Conservation (phyloP, 1,284 basidiomycete species). For the Cutaneotrichosporon sp. region DNA sequence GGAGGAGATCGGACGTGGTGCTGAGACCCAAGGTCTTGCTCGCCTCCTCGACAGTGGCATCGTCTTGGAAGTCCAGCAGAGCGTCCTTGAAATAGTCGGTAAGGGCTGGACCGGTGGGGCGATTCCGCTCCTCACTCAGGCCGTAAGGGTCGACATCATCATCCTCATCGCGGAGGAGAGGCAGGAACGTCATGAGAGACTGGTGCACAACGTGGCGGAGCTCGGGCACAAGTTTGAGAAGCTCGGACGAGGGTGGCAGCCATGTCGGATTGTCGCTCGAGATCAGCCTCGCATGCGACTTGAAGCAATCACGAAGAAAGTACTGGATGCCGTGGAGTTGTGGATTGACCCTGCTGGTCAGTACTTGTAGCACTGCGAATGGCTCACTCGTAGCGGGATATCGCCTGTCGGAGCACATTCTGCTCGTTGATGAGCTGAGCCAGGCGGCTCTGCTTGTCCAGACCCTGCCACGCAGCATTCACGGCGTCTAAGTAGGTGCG, state of each 20-base stretch:
- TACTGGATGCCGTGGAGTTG: not conserved
- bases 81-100: constrained; percentile 40
- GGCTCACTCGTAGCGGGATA: not conserved
- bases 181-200: not conserved
- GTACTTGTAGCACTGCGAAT: not conserved
- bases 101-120: constrained; percentile 28
- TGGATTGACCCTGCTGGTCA: not conserved
- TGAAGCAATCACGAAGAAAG: not conserved
- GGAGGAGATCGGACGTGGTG: constrained; percentile 27
- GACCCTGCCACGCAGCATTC: not conserved
- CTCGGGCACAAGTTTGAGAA: not conserved
- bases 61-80: constrained; percentile 40
- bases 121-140: constrained; percentile 7
- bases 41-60: constrained; percentile 36
- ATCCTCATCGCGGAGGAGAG: not conserved
- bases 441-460: not conserved
- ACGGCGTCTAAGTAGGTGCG: not conserved
- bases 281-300: not conserved
- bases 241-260: not conserved
- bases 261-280: not conserved
- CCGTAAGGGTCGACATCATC: not conserved
- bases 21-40: constrained; percentile 33
- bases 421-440: not conserved
- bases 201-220: not conserved
- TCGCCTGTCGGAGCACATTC: not conserved